Base-by-base conservation (phyloP, 2,329 filamentous ascomycete species). In the Beauveria pseudobassiana region DNA sequence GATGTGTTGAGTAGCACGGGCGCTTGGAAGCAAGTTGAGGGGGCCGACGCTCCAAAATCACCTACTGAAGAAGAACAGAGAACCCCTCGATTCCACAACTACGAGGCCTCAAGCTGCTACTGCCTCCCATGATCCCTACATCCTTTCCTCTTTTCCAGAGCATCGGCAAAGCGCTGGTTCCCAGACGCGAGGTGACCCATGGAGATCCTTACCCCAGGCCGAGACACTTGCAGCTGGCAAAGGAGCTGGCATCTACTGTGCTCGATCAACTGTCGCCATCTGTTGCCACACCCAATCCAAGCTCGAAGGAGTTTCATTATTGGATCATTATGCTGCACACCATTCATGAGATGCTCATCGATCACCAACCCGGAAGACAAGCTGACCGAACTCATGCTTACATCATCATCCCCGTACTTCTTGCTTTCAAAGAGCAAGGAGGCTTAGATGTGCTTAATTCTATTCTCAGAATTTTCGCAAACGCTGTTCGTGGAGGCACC, bases 101-200 rank as follows among this genome's bases (percentile, higher is more conserved):
- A 88, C 46, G 86, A 89, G 70, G 87, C 85, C 80, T 98, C 50
- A 84, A 88, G 43, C 87, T 87, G 66, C 78, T 98, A 12, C 80
- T 98, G 14, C 88, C 89, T 68, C 87, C 90, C 40, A 83, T 96
- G 67, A 87, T 93, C 24, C 86, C 87, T 9, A 87, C 88, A 3
- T 88, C 93, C n/a, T 89, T 91, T 20, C 87, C 89, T 0, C 89
- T 98, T 67, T 89, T 96, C 70, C 91, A 96, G 69, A 88, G 87
- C 1, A 78, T 98, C 49, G 93, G 93, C 14, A 95, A 91, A 72
- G 85, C 89, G 18, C 78, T 98, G 24, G 80, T 96, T 4, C 85
- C 86, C 49, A 89, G 91, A 63, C 86, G 92, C 55, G 86, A 86
- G 64, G 66, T 69, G 38, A 69, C 71, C 30, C 71, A 73, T 43